Base-by-base conservation (phyloP, 2,329 filamentous ascomycete species). In the Diaporthe capsici region DNA sequence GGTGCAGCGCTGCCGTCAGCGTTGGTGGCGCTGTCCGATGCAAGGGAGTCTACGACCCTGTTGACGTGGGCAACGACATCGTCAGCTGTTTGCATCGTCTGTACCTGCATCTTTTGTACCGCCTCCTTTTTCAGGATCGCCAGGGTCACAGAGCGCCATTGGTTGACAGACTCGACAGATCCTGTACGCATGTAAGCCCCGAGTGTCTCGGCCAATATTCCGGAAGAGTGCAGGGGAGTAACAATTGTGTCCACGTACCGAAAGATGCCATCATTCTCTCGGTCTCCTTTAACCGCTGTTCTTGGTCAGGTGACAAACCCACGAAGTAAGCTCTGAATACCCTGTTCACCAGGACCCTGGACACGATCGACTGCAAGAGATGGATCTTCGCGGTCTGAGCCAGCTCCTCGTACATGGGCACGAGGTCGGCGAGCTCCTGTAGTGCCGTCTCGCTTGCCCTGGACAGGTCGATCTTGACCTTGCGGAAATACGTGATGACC, bases 401-500 rank as follows among this genome's bases (percentile, higher is more conserved):
- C 71, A 92, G 86, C 49, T 88, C 85, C 74, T 89, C 86, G 81
- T 90, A 92, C 84, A 89, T 88, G 74, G 91, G 91, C 42, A 92
- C 87, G n/a, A 91, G 83, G 25, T 84, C 84, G 60, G 82, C 81
- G 39, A 91, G 81, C 74, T 88, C 85, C 1, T 84, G 82, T 65
- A 86, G 81, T 13, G 84, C 84, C 20, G 84, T 82, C 51, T 87
- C 84, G 65, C 84, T 82, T 20, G 86, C 82, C 25, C 81, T 84
- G 0, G 84, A 82, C 3, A 89, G 78, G 79, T 90, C 89, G 63
- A 93, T 83, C 83, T 89, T 93, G 17, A 89, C 87, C 77, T 89
- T 90, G 71, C 93, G 88, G 78, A 93, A 95, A 81, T 93, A 90
- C 37, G 90, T 89, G 79, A 95, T 91, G 4, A 93, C 90, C 93